Base-by-base conservation (phyloP, 2,329 filamentous ascomycete species). In the Metarhizium rileyi region DNA sequence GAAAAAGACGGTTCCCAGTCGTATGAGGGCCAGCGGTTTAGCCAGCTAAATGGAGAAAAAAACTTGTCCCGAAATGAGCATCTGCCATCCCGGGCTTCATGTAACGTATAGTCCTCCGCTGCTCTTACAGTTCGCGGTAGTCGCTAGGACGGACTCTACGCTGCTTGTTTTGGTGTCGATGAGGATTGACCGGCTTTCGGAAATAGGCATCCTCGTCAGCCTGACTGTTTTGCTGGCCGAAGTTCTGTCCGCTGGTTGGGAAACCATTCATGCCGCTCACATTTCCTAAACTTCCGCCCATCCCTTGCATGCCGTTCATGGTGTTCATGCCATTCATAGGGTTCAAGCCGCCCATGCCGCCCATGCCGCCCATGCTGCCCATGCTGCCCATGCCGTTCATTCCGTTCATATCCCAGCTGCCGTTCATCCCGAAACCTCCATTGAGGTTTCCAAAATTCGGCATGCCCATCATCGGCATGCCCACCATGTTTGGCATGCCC, bases 141-240 rank as follows among this genome's bases (percentile, higher is more conserved):
- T 98, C 93, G 64, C 88, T 93, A 10, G 90, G 90, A 49, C 93
- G 79, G 49, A 87, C 81, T 59, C 88, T 77, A 56, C 85, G 81
- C 59, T 89, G 84, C 59, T 86, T 80, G 61, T 90, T 88, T 66
- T 90, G 85, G 63, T 93, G 87, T 46, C 93, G 81, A 63, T 95
- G 87, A 2, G 90, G 91, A 63, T 98, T 98, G 54, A 97, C 87
- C 0, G 93, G 93, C 66, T 95, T 91, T 51, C 93, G 81, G 66
- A 97, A 94, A 69, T 98, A 98, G 6, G 93, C 87, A 52, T 90
- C 88, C 51, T 95, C 90, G 50, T 94, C 88, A 55, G 81, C 81
- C 51, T 77, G 83, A 2, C 45, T 50, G 26, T n/a, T 45, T 12
- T 77, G 76, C 52, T 72, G 70, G 1, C 66, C 61, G 45, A 76